These are phyloP conservation scores for Anaeromyces robustus DNA, from an alignment of 192 early-diverging fungal species.

Conservation along the genomic window DNA sequence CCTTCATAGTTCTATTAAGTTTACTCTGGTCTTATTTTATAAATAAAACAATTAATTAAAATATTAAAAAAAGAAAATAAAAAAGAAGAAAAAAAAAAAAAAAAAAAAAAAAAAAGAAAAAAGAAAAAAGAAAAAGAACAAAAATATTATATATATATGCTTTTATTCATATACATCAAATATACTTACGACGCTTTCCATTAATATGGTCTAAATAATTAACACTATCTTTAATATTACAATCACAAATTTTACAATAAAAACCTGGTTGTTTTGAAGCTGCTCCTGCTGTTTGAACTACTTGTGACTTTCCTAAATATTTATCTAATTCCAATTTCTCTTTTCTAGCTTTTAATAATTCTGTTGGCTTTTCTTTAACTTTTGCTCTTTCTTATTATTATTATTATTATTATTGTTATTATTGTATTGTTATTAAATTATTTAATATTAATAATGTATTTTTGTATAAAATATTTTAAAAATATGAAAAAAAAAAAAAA, in stretches of 20 bases:
- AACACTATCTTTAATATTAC: constrained; percentile 74
- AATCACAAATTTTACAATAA: constrained; percentile 79
- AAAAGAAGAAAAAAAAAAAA: no score
- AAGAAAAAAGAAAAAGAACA: no score
- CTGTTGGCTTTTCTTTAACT: constrained; percentile 11
- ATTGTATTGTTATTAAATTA: background rate
- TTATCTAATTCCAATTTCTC: constrained; percentile 50
- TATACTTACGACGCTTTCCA: constrained; percentile 56
- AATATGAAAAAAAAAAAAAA: no score
- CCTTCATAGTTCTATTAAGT: constrained; percentile 67
- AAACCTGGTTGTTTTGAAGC: constrained; percentile 67
- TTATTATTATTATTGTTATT: background rate
- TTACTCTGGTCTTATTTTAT: constrained; percentile 51
- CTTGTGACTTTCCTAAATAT: constrained; percentile 65
- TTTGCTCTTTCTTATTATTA: constrained; percentile 1
- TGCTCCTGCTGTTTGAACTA: constrained; percentile 34
- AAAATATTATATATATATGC: no score
- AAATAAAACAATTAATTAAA: no score
- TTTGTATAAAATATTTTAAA: no score
- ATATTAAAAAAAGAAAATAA: no score
- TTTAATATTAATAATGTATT: background rate
- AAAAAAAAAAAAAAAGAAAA: no score
- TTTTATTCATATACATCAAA: background rate
- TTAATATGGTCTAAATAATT: constrained; percentile 87
- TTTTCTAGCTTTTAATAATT: constrained; percentile 33